Evolutionary conservation across 1,284 basidiomycete species (phyloP).

Genomic region (Ganoderma sinense): DNA sequence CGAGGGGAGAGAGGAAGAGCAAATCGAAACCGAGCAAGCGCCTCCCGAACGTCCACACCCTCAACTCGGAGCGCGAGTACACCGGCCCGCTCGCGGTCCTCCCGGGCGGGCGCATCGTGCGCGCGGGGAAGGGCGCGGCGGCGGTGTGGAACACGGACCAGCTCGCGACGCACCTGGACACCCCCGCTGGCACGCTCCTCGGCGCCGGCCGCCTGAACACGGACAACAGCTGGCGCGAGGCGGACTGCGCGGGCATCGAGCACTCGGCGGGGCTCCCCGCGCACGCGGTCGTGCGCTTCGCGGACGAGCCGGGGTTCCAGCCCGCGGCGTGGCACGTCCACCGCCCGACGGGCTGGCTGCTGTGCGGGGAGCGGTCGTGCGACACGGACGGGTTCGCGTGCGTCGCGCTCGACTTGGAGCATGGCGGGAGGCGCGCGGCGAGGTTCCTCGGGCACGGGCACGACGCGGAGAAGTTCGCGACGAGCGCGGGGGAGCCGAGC

Average conservation of each 20-base stretch:
- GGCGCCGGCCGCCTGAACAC: slow-evolving; percentile 32
- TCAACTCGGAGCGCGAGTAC: slow-evolving; percentile 35
- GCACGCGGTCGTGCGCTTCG: neutral
- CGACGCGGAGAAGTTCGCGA: slow-evolving; percentile 40
- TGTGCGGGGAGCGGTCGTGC: neutral
- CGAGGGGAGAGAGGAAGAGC: neutral
- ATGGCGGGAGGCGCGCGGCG: slow-evolving; percentile 35
- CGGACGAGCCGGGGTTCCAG: neutral
- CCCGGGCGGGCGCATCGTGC: slow-evolving; percentile 37
- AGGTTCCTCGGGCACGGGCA: slow-evolving; percentile 50
- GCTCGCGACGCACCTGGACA: neutral
- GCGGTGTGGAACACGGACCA: slow-evolving; percentile 11
- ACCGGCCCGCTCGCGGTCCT: slow-evolving; percentile 41
- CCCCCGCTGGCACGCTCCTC: slow-evolving; percentile 24
- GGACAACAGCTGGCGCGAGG: slow-evolving; percentile 39
- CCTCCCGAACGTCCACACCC: slow-evolving; percentile 37
- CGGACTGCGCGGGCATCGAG: slow-evolving; percentile 39
- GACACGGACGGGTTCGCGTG: neutral
- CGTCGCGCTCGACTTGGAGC: slow-evolving; percentile 2
- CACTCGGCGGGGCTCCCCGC: slow-evolving; percentile 24
- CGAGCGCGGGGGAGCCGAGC: slow-evolving; percentile 44
- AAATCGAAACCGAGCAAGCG: neutral
- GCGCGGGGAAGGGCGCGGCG: slow-evolving; percentile 42
- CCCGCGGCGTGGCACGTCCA: neutral
- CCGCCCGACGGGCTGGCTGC: neutral